phyloP scores from a whole-genome alignment of 176 grass and related monocot species.

The Musa troglodytarum region DNA sequence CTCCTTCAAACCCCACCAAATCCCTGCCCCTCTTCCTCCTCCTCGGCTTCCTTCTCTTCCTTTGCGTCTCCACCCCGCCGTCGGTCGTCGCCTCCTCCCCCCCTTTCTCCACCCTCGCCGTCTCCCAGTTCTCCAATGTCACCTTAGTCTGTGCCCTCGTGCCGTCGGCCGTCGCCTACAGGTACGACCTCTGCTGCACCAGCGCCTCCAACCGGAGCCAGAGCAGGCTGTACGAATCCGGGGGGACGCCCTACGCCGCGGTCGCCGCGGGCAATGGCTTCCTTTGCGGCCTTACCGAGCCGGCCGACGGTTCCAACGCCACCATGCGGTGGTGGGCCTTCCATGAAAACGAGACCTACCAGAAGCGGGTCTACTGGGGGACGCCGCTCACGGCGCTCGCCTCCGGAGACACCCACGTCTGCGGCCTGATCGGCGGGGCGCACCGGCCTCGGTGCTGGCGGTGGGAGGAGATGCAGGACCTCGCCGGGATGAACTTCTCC shows the following conservation, averaged over 20 bases:
- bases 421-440: neutral
- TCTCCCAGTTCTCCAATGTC: neutral
- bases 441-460: slow-evolving; percentile 2
- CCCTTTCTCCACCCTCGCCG: slow-evolving; percentile 4
- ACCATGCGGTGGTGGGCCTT: slow-evolving; percentile 16
- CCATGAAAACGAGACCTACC: slow-evolving; percentile 1
- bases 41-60: neutral
- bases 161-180: neutral
- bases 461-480: neutral
- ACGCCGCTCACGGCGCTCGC: neutral
- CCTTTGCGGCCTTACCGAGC: neutral
- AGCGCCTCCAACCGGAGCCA: neutral
- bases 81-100: neutral
- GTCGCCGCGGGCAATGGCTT: neutral
- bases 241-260: neutral
- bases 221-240: neutral
- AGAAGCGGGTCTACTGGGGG: slow-evolving; percentile 9
- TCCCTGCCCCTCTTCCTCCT: neutral
- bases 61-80: neutral
- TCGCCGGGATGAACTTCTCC: neutral
- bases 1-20: too few species aligned
- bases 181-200: neutral
- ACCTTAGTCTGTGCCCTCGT: neutral
- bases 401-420: slow-evolving; percentile 11
- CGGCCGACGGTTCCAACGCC: neutral